Base-by-base conservation (phyloP, 345 rosid genomes). In the Lagerstroemia speciosa region DNA sequence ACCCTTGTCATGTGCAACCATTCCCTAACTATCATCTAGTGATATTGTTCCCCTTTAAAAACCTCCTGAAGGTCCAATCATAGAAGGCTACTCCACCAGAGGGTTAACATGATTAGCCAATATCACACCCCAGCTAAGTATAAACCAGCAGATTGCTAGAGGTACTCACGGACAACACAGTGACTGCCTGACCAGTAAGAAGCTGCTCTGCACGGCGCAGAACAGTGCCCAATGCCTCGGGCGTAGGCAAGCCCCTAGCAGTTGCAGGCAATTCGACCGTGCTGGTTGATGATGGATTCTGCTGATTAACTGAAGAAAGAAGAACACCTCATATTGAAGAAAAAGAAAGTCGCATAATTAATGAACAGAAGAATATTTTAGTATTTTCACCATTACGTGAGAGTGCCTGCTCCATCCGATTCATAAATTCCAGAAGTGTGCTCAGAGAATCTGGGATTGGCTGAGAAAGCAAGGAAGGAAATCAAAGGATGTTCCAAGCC, bases 401-500 rank as follows among this genome's bases (percentile, higher is more conserved):
- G 37, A 89, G 79, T 31, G 82, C 77, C 77, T 79, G 85, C 77
- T 88, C 96, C 98, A 94, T 83, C 72, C 72, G 82, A 71, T 37
- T 71, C 81, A 91, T 89, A 71, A 89, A 91, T 81, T 86, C 99
- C 27, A 80, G 67, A 68, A 91, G 78, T n/a, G 96, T 89, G 69
- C 72, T 86, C 76, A 94, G 61, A 31, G 99, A 88, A 83, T 91
- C 92, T 2, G 96, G 97, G 67, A 89, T 88, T 62, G 98, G 95
- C 98, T 94, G 87, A 67, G 78, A 41, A 41, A 45, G 67, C 67
- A 30, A 55, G 70, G 27, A 40, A 67, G 22, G 36, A 72, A 6
- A 55, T 32, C 64, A 70, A 33, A 75, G 71, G 43, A 29, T 58
- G 67, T 37, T 32, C 29, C 16, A 29, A 43, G 46, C 52, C 19